phyloP scores from a whole-genome alignment of 306 rosid genomes.

The Alnus glutinosa region DNA sequence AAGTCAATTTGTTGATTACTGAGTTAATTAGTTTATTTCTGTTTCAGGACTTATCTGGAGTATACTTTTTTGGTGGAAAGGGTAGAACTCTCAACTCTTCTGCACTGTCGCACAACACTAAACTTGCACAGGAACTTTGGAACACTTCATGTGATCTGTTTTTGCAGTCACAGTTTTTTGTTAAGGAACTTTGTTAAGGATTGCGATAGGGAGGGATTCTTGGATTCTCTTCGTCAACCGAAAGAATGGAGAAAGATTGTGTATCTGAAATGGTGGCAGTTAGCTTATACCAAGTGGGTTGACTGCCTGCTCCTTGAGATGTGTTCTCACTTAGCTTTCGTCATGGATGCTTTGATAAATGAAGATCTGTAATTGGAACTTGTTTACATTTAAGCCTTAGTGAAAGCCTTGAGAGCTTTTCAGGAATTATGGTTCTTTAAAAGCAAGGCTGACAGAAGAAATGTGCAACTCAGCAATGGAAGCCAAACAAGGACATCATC shows the following conservation, averaged over 20 bases:
- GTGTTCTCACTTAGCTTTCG: background rate
- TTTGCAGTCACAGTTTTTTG: constrained; percentile 48
- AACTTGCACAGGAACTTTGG: constrained; percentile 78
- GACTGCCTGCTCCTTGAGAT: constrained; percentile 9
- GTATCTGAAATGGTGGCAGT: background rate
- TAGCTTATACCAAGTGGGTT: constrained; percentile 10
- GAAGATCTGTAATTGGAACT: background rate
- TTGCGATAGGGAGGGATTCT: constrained; percentile 15
- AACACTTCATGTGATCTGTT: constrained; percentile 55
- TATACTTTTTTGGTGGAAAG: constrained; percentile 70
- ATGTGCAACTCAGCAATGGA: background rate
- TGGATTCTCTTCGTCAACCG: background rate
- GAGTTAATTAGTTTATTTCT: background rate
- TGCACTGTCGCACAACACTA: constrained; percentile 44
- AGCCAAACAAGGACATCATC: background rate
- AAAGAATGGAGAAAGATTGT: background rate
- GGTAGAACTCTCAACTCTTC: constrained; percentile 67
- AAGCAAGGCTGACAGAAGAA: background rate
- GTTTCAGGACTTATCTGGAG: constrained; percentile 76
- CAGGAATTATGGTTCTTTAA: background rate
- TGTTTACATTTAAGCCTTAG: background rate
- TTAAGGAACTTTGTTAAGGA: constrained; percentile 16
- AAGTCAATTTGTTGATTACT: background rate
- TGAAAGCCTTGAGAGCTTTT: background rate
- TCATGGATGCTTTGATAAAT: background rate